Base-by-base conservation (phyloP, 331 rosid species). In the Malus hybrid region DNA sequence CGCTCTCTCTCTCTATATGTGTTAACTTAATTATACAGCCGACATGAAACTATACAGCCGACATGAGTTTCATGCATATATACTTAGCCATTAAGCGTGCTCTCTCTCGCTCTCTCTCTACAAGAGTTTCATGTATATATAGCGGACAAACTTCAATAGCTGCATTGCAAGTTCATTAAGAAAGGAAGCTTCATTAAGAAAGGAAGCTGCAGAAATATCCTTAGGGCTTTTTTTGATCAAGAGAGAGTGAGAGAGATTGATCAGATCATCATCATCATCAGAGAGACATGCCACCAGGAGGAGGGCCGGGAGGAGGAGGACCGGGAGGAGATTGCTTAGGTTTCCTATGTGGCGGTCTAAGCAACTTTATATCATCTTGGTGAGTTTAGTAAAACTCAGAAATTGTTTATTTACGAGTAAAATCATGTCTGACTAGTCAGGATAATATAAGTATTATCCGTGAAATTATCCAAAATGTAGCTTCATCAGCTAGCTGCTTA, bases 341-440 rank as follows among this genome's bases (percentile, higher is more conserved):
- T 6, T 24, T 33, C 24, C 79, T 89, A 16, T 89, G 87, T 44
- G 6, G 70, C 67, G 84, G 88, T 13, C 5, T 87, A 14, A 59
- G 88, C 76, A 5, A 72, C 60, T 66, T 83, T 59, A 0, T 81
- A 3, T 76, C 87, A 54, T 82, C 88, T 8, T 89, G 90, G 90
- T 84, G 60, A 80, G 87, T 85, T 62, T 6, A 28, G 64, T 7
- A 62, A 6, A 52, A 52, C 7, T 6, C 66, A 62, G 19, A 27
- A 11, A 52, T 52, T 52, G 57, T 52, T 52, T 7, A 18, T 52
- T 52, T 52, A 18, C 20, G 20, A 52, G 20, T 52, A 42, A 52
- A 19, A 18, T 18, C 7, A 16, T 18, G 10, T 52, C 20, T 52
- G 10, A 6, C 10, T 1, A 0, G 10, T 52, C 57, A 52, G 10